phyloP scores from a whole-genome alignment of 441 rosid species.

The Raphanus hybrid region DNA sequence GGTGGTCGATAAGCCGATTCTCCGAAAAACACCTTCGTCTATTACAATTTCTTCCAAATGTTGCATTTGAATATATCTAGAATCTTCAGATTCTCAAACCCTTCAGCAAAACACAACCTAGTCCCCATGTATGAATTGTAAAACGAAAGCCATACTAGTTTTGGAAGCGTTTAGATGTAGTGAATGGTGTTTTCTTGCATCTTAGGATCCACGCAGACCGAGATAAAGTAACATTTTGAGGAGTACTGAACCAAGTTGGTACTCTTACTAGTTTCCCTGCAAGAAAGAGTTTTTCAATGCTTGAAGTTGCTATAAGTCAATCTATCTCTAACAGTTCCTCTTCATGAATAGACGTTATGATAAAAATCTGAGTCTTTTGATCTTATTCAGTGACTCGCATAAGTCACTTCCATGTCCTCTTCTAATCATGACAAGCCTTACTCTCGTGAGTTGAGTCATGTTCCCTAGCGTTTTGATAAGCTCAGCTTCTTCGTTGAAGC shows the following conservation, averaged over 20 bases:
- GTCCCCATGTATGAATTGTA: slow-evolving; percentile 37
- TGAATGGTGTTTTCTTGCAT: slow-evolving; percentile 36
- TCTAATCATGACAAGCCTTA: slow-evolving; percentile 43
- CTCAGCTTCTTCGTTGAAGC: slow-evolving; percentile 14
- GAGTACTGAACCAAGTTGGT: slow-evolving; percentile 44
- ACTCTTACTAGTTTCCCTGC: slow-evolving; percentile 42
- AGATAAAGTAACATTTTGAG: slow-evolving; percentile 29
- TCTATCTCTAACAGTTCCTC: slow-evolving; percentile 32
- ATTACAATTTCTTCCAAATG: slow-evolving; percentile 27
- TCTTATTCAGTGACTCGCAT: slow-evolving; percentile 36
- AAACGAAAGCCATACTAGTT: slow-evolving; percentile 39
- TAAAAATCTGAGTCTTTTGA: slow-evolving; percentile 40
- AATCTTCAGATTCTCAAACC: slow-evolving; percentile 36
- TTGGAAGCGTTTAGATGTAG: slow-evolving; percentile 39
- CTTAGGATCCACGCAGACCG: slow-evolving; percentile 43
- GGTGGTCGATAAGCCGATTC: too few species aligned
- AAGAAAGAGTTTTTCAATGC: slow-evolving; percentile 42
- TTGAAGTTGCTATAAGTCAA: slow-evolving; percentile 29
- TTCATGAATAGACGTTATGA: slow-evolving; percentile 32
- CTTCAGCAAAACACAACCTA: slow-evolving; percentile 33
- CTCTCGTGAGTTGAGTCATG: slow-evolving; percentile 46
- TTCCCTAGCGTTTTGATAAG: slow-evolving; percentile 21
- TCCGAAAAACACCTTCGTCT: slow-evolving; percentile 30
- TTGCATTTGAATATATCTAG: slow-evolving; percentile 18
- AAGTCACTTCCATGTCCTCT: slow-evolving; percentile 40